Base-by-base conservation (phyloP, 176 grass and related monocot species). In the Alloteropsis semialata region DNA sequence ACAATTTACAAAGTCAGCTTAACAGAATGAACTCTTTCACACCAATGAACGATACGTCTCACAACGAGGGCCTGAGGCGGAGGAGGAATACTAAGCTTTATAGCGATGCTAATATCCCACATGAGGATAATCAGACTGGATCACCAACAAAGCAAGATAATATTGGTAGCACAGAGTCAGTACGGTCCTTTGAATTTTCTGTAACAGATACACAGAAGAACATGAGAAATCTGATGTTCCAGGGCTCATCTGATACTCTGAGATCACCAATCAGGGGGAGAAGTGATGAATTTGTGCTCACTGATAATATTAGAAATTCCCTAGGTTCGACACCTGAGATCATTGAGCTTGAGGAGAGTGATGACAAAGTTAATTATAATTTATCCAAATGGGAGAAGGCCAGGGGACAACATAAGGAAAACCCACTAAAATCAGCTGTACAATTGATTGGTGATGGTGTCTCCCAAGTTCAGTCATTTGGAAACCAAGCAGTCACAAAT, bases 401-500 rank as follows among this genome's bases (percentile, higher is more conserved):
- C 33, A 90, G 73, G 77, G 46, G 69, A 63, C 76, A 84, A 50
- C 67, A 69, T 78, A 98, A 89, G 77, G 96, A 98, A 77, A 95
- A 95, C 73, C 96, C 96, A 39, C 85, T 98, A 32, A 91, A 91
- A 91, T 98, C 96, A 45, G 96, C 96, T 38, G 96, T 95, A 37
- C 96, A 98, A 82, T 84, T 98, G 76, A 89, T 98, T 85, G 96
- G 96, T 62, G 96, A 98, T 84, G 90, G 96, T 75, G 96, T 98
- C 77, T 98, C 96, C 48, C 96, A 98, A 88, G 96, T 98, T 65
- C 96, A 98, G 65, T 90, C 90, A 8, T 88, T 98, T 71, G 92
- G 96, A 76, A 98, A 98, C 81, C 96, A 98, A 84, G 96, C 96
- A 56, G 87, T 98, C n/a, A 98, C 96, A 79, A 95, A 98, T 59